phyloP scores from a whole-genome alignment of 805 yeast species.

The Saturnispora gosingensis region DNA sequence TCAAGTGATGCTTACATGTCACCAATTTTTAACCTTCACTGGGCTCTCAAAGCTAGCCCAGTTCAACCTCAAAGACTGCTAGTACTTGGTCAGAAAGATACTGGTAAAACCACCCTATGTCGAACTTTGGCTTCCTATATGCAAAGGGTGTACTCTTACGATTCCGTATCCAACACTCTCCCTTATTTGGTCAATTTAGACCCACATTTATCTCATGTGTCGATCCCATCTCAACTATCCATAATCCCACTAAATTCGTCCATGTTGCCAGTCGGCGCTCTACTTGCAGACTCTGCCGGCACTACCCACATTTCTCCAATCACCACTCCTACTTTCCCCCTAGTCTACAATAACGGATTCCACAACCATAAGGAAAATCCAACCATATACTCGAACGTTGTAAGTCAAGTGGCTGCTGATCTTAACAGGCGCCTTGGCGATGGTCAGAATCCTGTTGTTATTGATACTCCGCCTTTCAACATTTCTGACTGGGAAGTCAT shows the following conservation, averaged over 20 bases:
- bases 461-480: conserved; percentile 65
- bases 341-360: conserved; percentile 1
- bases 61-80: conserved; percentile 34
- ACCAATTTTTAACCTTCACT: conserved; percentile 5
- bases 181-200: conserved; percentile 62
- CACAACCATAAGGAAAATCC: conserved; percentile 2
- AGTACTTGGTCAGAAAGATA: conserved; percentile 58
- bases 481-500: conserved; percentile 43
- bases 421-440: conserved; percentile 33
- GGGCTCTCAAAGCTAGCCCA: conserved; percentile 3
- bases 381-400: neutral
- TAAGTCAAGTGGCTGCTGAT: conserved; percentile 2
- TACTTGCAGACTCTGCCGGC: conserved; percentile 4
- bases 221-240: conserved; percentile 71
- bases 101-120: conserved; percentile 73
- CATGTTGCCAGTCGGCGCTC: neutral
- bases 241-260: conserved; percentile 31
- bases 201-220: conserved; percentile 45
- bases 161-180: neutral
- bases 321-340: neutral
- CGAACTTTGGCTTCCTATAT: conserved; percentile 71
- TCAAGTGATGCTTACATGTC: conserved; percentile 48
- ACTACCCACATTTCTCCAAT: conserved; percentile 4
- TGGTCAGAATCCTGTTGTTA: conserved; percentile 43
- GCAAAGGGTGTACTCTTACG: conserved; percentile 31